These are phyloP conservation scores for Antrodiella citrinella DNA, from an alignment of 768 basidiomycete genomes.

Conservation along the genomic window DNA sequence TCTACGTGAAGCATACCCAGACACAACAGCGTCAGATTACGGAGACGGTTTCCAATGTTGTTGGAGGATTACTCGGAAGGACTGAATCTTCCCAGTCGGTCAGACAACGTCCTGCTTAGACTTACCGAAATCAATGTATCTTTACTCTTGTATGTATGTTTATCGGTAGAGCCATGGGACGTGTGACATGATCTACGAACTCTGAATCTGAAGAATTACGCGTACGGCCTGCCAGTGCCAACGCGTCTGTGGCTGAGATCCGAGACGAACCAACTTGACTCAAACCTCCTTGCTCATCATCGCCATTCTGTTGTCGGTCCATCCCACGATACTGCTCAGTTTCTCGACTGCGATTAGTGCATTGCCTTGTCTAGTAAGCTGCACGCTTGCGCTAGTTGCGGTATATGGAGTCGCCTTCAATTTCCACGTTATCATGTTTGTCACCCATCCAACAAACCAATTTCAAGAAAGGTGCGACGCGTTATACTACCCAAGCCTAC, in stretches of 20 bases:
- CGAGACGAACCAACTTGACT: not conserved
- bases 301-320: too few species aligned
- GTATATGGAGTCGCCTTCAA: slow-evolving; percentile 13
- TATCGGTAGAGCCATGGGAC: not conserved
- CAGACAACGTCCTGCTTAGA: slow-evolving; percentile 11
- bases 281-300: too few species aligned
- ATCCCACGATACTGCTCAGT: too few species aligned
- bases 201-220: too few species aligned
- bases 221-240: too few species aligned
- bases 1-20: slow-evolving; percentile 85
- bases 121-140: not conserved
- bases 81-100: slow-evolving; percentile 21
- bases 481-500: too few species aligned
- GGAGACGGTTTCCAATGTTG: slow-evolving; percentile 73
- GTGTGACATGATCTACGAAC: too few species aligned
- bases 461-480: slow-evolving; percentile 30
- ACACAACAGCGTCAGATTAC: slow-evolving; percentile 61
- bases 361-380: too few species aligned
- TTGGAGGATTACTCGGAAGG: slow-evolving; percentile 65
- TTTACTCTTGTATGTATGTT: not conserved
- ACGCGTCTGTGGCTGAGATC: not conserved
- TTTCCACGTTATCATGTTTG: slow-evolving; percentile 18
- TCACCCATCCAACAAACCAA: slow-evolving; percentile 23
- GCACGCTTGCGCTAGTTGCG: not conserved
- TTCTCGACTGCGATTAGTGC: too few species aligned